Base-by-base conservation (phyloP, 768 basidiomycete genomes). In the Lactarius evosmus region DNA sequence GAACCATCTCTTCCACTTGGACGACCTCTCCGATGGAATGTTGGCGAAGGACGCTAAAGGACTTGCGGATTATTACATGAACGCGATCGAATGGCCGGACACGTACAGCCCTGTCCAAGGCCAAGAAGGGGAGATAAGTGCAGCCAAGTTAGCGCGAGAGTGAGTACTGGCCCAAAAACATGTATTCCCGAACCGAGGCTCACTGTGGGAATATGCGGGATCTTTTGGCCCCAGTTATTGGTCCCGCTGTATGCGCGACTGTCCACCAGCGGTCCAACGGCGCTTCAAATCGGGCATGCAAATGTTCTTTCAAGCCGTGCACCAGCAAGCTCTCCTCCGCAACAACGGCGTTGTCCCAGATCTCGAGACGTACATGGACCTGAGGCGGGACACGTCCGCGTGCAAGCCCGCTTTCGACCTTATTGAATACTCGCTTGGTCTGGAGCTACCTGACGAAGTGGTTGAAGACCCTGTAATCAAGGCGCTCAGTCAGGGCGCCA, bases 341-440 rank as follows among this genome's bases (percentile, higher is more conserved):
- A 76, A 77, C 54, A 75, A 77, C 40, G 84, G 80, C 41, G 74
- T 80, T 51, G 82, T 91, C 66, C 90, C 89, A 56, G 88, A 89
- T 77, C 82, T 93, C 50, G 88, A 92, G 67, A 86, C 88, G 1
- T 93, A 91, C 74, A 88, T 93, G 67, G 77, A 84, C 44, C 82
- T 88, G 22, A 85, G 91, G 49, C 84, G 91, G 52, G 88, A 93
- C 69, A 92, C 90, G 7, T 88, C 88, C 56, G 91, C 87, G 29
- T 91, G 89, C 75, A 91, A 90, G 75, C 84, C 89, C 7, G 87
- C 85, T 73, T 93, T 87, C 83, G 90, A 83, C 16, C 79, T 92
- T 65, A 88, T 92, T 70, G 89, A 92, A 79, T 92, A 88, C 68
- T 87, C 89, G 29, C 82, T 88, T 71, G 83, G 89, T 71, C 82